phyloP scores from a whole-genome alignment of 495 filamentous ascomycete genomes.

The Aspergillus homomorphus region DNA sequence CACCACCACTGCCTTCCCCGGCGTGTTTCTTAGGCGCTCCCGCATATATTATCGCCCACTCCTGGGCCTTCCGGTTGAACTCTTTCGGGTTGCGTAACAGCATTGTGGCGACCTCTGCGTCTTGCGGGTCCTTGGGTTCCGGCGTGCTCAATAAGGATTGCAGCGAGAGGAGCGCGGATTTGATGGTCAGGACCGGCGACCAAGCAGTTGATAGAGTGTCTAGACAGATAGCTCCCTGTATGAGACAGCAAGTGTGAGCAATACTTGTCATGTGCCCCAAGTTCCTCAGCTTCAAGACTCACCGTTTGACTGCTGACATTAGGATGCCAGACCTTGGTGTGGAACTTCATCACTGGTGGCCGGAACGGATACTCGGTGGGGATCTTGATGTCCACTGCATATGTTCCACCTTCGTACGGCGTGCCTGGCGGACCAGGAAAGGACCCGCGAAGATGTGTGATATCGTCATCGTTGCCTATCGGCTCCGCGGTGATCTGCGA shows the following conservation, averaged over 20 bases:
- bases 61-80: conserved; percentile 78
- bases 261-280: background rate
- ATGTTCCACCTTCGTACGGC: conserved; percentile 88
- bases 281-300: conserved; percentile 27
- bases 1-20: conserved; percentile 49
- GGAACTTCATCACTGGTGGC: conserved; percentile 88
- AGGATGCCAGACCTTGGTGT: conserved; percentile 96
- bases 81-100: conserved; percentile 71
- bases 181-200: conserved; percentile 95
- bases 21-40: conserved; percentile 62
- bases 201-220: conserved; percentile 87
- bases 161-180: conserved; percentile 87
- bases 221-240: conserved; percentile 91
- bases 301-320: conserved; percentile 96
- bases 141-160: conserved; percentile 91
- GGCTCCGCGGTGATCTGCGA: conserved; percentile 72
- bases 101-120: conserved; percentile 93
- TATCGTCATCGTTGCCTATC: conserved; percentile 60
- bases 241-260: conserved; percentile 2
- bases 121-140: conserved; percentile 95
- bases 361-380: conserved; percentile 90
- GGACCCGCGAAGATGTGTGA: conserved; percentile 79
- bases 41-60: conserved; percentile 86
- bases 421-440: conserved; percentile 89
- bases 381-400: conserved; percentile 78